These are phyloP conservation scores for Erigeron canadensis DNA, from an alignment of 129 eudicot genomes.

Conservation along the genomic window DNA sequence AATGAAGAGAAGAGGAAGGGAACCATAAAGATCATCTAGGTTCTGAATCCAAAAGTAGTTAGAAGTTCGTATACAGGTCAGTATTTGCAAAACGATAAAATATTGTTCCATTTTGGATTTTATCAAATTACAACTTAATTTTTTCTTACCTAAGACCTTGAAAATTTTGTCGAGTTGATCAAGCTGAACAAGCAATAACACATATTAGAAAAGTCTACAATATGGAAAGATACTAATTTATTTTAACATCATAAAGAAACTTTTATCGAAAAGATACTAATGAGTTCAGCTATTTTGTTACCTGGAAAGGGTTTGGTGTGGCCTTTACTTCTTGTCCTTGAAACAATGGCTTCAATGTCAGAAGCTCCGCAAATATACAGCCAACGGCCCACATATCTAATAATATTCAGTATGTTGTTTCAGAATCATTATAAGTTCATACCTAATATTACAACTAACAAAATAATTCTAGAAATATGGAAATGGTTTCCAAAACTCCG, in stretches of 20 bases:
- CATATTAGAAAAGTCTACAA: constrained; percentile 14
- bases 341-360: constrained; percentile 91
- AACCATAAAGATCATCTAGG: neutral
- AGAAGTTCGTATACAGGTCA: constrained; percentile 1
- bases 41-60: constrained; percentile 10
- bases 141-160: constrained; percentile 77
- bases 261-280: neutral
- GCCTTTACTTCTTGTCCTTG: constrained; percentile 99
- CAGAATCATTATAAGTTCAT: constrained; percentile 11
- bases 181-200: constrained; percentile 51
- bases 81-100: constrained; percentile 12
- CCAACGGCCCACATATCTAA: constrained; percentile 99
- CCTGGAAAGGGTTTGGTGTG: constrained; percentile 93
- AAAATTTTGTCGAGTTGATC: constrained; percentile 98
- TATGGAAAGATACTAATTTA: neutral
- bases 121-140: constrained; percentile 10
- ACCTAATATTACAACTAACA: neutral
- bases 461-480: neutral
- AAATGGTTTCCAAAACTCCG: constrained; percentile 26
- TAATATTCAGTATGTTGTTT: constrained; percentile 17
- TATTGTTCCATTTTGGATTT: neutral
- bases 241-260: no score
- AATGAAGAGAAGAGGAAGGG: neutral
- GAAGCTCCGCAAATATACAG: constrained; percentile 98
- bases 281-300: constrained; percentile 12